A percentile compares a stretch with the other conserved stretches of the same genome.
Conservation (phyloP, 176 grass and related monocot species). For the Aegilops umbellulata region DNA sequence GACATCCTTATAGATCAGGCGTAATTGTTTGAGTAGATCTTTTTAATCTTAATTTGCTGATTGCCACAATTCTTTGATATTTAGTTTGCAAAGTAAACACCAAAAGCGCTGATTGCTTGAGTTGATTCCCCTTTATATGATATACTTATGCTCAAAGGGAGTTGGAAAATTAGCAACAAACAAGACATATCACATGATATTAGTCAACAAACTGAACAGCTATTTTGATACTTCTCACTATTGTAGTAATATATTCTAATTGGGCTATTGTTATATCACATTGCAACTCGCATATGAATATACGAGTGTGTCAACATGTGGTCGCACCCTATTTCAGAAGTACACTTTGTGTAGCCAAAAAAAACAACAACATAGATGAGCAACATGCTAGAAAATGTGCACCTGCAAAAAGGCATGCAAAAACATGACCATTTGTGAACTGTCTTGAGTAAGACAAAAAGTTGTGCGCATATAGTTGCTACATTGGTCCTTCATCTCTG, state of each 20-base stretch:
- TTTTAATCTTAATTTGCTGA: background rate
- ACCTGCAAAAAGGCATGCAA: background rate
- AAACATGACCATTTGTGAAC: background rate
- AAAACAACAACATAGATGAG: background rate
- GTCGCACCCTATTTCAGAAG: background rate
- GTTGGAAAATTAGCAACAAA: background rate
- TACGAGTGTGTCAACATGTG: background rate
- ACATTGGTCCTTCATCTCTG: background rate
- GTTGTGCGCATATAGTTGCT: background rate
- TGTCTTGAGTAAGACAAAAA: background rate
- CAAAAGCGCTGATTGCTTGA: background rate
- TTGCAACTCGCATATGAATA: background rate
- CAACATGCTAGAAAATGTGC: background rate
- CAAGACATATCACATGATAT: background rate
- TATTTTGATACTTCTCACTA: background rate
- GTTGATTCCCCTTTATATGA: conserved; percentile 10
- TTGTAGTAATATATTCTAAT: background rate
- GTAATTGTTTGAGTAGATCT: background rate
- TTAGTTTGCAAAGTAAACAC: background rate
- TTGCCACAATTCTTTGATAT: background rate
- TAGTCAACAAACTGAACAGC: background rate
- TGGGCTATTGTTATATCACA: background rate
- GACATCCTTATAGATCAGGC: background rate
- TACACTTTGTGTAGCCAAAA: background rate
- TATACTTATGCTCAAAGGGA: background rate